Evolutionary conservation across 2,329 filamentous ascomycete genomes (phyloP).

Genomic region (Bimuria novae-zelandiae): DNA sequence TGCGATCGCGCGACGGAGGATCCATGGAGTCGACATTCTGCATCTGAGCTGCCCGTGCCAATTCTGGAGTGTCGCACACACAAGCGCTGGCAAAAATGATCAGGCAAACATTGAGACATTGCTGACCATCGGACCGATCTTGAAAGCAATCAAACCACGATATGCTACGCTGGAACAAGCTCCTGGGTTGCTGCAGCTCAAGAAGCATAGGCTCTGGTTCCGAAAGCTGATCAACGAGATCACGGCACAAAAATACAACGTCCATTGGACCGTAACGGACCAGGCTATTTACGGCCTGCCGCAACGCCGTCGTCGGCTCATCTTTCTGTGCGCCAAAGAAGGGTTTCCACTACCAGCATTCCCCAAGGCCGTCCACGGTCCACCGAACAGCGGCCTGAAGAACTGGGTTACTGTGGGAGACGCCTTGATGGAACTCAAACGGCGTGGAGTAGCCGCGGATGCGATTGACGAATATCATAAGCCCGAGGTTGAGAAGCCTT

Average conservation of each 20-base stretch:
- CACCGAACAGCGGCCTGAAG: constrained; percentile 24
- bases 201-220: constrained; percentile 21
- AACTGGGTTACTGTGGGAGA: constrained; percentile 24
- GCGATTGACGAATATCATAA: constrained; percentile 19
- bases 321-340: constrained; percentile 31
- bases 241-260: constrained; percentile 23
- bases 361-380: constrained; percentile 31
- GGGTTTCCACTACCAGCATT: constrained; percentile 37
- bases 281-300: constrained; percentile 26
- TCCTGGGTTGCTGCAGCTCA: constrained; percentile 13
- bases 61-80: constrained; percentile 23
- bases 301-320: constrained; percentile 31
- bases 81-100: constrained; percentile 22
- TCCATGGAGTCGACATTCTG: constrained; percentile 17
- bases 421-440: constrained; percentile 22
- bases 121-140: constrained; percentile 22
- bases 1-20: neutral
- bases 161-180: constrained; percentile 28
- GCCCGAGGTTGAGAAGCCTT: constrained; percentile 11
- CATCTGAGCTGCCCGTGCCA: constrained; percentile 24
- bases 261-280: constrained; percentile 28
- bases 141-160: constrained; percentile 18
- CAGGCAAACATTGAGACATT: constrained; percentile 27
- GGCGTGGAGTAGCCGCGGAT: neutral
- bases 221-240: constrained; percentile 24